phyloP scores from a whole-genome alignment of 257 asterid species.

The Solanum habrochaites region DNA sequence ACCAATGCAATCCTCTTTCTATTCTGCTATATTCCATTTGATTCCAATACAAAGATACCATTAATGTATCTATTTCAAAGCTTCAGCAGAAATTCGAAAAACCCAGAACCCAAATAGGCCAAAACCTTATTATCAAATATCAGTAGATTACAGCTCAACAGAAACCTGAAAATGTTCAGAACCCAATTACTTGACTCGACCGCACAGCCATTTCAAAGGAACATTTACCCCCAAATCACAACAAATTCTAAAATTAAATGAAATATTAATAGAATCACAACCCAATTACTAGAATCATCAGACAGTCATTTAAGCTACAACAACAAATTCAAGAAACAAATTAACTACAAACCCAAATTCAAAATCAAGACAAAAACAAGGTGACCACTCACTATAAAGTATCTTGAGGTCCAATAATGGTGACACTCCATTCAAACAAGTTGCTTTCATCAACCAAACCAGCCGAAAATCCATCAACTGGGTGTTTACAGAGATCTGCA shows the following conservation, averaged over 20 bases:
- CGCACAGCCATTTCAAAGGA: neutral
- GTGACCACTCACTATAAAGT: slow-evolving; percentile 63
- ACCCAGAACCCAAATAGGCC: neutral
- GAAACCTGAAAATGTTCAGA: neutral
- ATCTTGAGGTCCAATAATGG: slow-evolving; percentile 95
- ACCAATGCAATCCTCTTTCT: neutral
- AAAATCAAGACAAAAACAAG: neutral
- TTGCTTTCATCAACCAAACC: slow-evolving; percentile 80
- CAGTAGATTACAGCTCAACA: neutral
- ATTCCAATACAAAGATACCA: neutral
- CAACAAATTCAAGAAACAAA: neutral
- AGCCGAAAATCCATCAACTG: slow-evolving; percentile 97
- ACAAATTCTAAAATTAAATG: neutral
- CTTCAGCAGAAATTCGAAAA: neutral
- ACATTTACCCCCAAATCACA: neutral
- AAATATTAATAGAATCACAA: neutral
- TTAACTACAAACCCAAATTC: neutral
- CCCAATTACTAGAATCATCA: neutral
- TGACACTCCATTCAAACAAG: slow-evolving; percentile 94
- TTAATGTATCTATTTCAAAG: neutral
- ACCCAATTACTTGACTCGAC: neutral
- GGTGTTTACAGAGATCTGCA: slow-evolving; percentile 82
- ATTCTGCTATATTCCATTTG: neutral
- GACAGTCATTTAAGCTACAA: neutral
- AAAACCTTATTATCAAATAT: neutral